Evolutionary conservation across 306 rosid species (phyloP).

Genomic region (Vicia sativa): DNA sequence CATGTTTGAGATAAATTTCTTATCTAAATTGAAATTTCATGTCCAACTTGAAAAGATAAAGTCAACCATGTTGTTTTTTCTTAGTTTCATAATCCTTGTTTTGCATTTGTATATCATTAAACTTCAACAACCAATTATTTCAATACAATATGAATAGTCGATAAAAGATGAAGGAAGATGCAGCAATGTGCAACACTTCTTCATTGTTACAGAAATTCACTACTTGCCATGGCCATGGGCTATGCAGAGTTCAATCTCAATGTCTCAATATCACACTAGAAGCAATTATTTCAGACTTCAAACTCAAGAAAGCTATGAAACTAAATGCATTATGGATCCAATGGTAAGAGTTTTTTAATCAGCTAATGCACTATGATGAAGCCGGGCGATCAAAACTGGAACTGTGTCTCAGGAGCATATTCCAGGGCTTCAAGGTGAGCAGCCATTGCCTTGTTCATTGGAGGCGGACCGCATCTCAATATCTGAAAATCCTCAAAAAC

Average conservation of each 20-base stretch:
- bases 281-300: slow-evolving; percentile 43
- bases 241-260: background rate
- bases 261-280: slow-evolving; percentile 33
- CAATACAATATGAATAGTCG: too few species aligned
- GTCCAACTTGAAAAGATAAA: too few species aligned
- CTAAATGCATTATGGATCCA: slow-evolving; percentile 23
- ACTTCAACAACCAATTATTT: too few species aligned
- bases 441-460: slow-evolving; percentile 98
- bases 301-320: slow-evolving; percentile 19
- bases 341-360: slow-evolving; percentile 3
- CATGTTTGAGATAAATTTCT: too few species aligned
- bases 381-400: slow-evolving; percentile 72
- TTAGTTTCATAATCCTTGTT: too few species aligned
- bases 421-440: slow-evolving; percentile 75
- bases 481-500: slow-evolving; percentile 52
- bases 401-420: slow-evolving; percentile 77
- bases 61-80: too few species aligned
- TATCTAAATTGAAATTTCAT: too few species aligned
- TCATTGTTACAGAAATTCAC: background rate
- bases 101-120: too few species aligned
- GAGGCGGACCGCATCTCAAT: slow-evolving; percentile 95
- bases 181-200: background rate
- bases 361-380: slow-evolving; percentile 31
- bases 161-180: background rate
- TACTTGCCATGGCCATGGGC: background rate